Base-by-base conservation (phyloP, 2,329 filamentous ascomycete species). In the Macrophomina tecta region DNA sequence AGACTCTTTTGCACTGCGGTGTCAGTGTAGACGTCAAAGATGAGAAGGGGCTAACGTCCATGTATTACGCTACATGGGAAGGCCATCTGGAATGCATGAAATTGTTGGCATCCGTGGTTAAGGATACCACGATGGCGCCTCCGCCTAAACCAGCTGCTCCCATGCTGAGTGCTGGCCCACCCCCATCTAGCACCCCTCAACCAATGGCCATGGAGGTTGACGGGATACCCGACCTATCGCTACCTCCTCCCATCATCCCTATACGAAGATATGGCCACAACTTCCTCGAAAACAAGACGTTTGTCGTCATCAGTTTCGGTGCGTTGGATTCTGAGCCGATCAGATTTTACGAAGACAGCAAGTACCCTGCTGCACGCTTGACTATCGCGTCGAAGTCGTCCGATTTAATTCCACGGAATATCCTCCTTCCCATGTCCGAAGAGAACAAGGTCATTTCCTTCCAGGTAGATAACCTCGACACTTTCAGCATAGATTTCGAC, bases 61-160 rank as follows among this genome's bases (percentile, higher is more conserved):
- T 98, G 89, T 99, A 99, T 79, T 99, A 99, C 79, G 95, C 95
- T 14, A 94, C 93, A 0, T 99, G 95, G 95, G 95, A 99, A 81
- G 95, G 95, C 0, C 92, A 98, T 76, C 81, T 98, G 65, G 91
- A 94, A 74, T 98, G 95, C 81, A 97, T 99, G 91, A 90, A 90
- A 73, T 85, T 97, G 7, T 86, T 99, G 38, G 89, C 89, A 4
- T 87, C 89, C 1, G 73, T 78, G 71, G 72, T 76, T 66, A 23
- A 63, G n/a, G 49, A 62, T 34, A 32, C n/a, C 12, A 14, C 38
- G 2, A 55, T 58, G 58, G 56, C 56, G 7, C 32, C 68, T 69
- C 48, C 72, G 86, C 83, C 73, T 82, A 76, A 51, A 82, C 81
- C 0, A 86, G 42, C 18, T 14, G 32, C 66, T 18, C 60, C 66